A percentile compares a stretch with the other conserved stretches of the same genome.
Conservation (phyloP, 2,329 filamentous ascomycete genomes). For the Fusarium nisikadoi region DNA sequence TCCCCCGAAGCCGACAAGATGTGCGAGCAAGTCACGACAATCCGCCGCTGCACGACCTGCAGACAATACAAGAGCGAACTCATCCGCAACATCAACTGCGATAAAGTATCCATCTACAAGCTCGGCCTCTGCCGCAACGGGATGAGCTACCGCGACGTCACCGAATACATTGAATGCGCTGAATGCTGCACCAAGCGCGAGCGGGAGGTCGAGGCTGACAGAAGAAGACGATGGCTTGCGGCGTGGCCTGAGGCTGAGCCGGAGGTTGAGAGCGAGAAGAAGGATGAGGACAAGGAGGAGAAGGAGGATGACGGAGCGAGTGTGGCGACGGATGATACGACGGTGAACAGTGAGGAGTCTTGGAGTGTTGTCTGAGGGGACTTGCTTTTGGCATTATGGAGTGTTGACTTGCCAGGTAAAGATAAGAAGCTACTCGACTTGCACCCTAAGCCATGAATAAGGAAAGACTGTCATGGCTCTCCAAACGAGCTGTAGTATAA, state of each 20-base stretch:
- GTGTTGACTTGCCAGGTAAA: accelerated
- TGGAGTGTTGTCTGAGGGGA: not conserved
- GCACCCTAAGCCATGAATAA: not conserved
- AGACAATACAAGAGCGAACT: not conserved
- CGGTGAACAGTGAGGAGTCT: not conserved
- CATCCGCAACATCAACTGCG: constrained; percentile 8
- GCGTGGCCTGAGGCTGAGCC: constrained; percentile 1
- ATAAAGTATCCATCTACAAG: not conserved
- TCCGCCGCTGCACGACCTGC: not conserved
- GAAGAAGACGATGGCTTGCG: not conserved
- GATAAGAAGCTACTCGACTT: not conserved
- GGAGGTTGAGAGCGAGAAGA: not conserved
- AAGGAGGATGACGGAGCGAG: not conserved
- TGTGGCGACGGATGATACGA: not conserved
- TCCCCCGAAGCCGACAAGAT: not conserved
- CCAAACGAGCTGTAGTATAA: not conserved
- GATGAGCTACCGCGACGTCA: not conserved
- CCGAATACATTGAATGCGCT: not conserved
- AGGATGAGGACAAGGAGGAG: not conserved
- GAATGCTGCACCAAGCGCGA: not conserved
- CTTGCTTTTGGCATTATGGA: not conserved
- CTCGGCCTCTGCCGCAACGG: not conserved
- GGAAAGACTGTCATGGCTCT: accelerated
- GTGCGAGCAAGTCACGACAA: constrained; percentile 11
- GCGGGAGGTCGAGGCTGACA: not conserved